Evolutionary conservation across 257 asterid genomes (phyloP), one percentile per base, ranked within the genome.

Genomic region (Haberlea rhodopensis): DNA sequence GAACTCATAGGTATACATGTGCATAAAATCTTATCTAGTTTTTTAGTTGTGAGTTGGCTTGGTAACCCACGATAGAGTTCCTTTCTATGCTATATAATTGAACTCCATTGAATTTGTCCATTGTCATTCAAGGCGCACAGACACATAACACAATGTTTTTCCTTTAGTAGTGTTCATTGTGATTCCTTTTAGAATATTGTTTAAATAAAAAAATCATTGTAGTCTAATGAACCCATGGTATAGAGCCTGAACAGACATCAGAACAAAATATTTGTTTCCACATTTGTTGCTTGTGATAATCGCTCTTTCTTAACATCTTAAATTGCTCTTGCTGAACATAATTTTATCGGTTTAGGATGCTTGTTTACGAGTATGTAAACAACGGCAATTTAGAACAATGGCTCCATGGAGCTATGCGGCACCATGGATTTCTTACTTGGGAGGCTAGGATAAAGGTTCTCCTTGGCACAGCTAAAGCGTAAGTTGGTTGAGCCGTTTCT

Each of bases 381-480:
- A 91, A 92, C 60, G 96, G 95, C 22, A 91, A 91, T 71, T 79
- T 92, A 74, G 99, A 92, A 51, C 99, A 92, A 65, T 92, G 97
- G 98, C 92, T 92, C 64, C 98, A 92, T 69, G 98, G 98, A 53
- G 97, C 97, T 10, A 89, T 92, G 97, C 76, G 86, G 34, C 97
- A 89, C 29, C 96, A 91, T 65, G 95, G 95, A 53, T 82, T 70
- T 73, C 95, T 91, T 32, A 91, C 98, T 11, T 91, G 98, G 98
- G 95, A 87, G 74, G 98, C 97, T 40, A 78, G 98, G 72, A 84
- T 66, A 65, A 92, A 92, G 76, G 87, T 91, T 78, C 87, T 92
- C 11, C 95, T 92, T 26, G 98, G 97, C 71, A 92, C 98, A n/a
- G 96, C 99, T 54, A 92, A 89, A 75, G 98, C 97, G 98, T 92